These are phyloP conservation scores for Parathielavia hyrcaniae DNA, from an alignment of 495 filamentous ascomycete species.

Conservation along the genomic window DNA sequence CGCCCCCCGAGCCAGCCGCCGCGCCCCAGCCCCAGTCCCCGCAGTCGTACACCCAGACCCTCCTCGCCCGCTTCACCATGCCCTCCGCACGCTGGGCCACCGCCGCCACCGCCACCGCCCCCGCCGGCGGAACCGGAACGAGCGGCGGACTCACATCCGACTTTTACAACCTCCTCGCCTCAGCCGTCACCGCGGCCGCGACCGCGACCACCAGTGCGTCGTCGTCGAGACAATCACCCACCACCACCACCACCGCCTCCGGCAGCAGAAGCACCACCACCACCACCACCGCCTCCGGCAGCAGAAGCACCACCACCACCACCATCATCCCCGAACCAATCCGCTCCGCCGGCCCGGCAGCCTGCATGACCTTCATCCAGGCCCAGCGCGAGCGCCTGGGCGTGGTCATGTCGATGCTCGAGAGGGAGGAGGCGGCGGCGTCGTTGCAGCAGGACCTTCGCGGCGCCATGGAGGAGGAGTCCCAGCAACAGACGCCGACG, in stretches of 20 bases:
- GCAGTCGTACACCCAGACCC: constrained; percentile 66
- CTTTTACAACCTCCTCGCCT: constrained; percentile 69
- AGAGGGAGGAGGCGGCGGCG: constrained; percentile 53
- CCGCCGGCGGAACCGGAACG: constrained; percentile 22
- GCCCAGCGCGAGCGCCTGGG: constrained; percentile 67
- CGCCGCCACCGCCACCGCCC: constrained; percentile 8
- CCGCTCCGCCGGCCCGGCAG: constrained; percentile 49
- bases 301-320: background rate
- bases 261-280: background rate
- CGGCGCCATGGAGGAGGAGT: too few relatives aligned
- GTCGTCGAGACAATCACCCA: too few relatives aligned
- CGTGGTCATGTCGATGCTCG: constrained; percentile 64
- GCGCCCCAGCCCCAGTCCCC: constrained; percentile 37
- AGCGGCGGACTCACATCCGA: constrained; percentile 48
- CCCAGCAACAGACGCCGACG: background rate
- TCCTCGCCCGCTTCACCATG: constrained; percentile 80
- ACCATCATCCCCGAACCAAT: constrained; percentile 56
- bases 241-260: constrained; percentile 31
- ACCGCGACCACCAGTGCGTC: too few relatives aligned
- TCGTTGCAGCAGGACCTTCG: too few relatives aligned
- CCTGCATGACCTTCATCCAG: constrained; percentile 63
- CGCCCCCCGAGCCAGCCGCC: constrained; percentile 33
- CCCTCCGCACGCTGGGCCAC: constrained; percentile 49
- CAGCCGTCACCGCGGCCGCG: constrained; percentile 58
- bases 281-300: background rate